A percentile compares a stretch with the other conserved stretches of the same genome.
Conservation (phyloP, 2,329 filamentous ascomycete species). For the Neocucurbitaria cava region DNA sequence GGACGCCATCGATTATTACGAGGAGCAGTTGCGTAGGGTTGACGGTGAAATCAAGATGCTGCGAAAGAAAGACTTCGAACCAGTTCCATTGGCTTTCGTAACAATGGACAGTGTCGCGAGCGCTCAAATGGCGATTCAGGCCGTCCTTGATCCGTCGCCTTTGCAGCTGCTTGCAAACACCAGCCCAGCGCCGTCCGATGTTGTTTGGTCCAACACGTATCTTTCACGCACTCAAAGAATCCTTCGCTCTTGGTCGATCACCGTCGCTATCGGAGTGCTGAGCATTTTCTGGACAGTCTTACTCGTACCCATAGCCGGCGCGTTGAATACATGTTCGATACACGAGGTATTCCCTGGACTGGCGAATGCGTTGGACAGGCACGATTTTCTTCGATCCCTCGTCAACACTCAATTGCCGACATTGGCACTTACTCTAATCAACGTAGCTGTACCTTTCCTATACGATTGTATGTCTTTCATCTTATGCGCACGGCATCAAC, state of each 20-base stretch:
- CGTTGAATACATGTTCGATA: slow-evolving; percentile 84
- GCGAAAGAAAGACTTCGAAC: slow-evolving; percentile 75
- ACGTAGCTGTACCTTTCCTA: slow-evolving; percentile 87
- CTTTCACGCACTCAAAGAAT: slow-evolving; percentile 75
- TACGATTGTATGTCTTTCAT: slow-evolving; percentile 74
- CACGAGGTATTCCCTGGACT: slow-evolving; percentile 73
- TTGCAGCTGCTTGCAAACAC: slow-evolving; percentile 83
- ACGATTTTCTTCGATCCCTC: slow-evolving; percentile 75
- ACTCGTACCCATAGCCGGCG: slow-evolving; percentile 77
- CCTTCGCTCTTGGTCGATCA: slow-evolving; percentile 82
- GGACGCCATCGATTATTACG: slow-evolving; percentile 94
- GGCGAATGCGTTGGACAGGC: slow-evolving; percentile 69
- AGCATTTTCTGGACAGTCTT: slow-evolving; percentile 89
- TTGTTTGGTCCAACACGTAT: slow-evolving; percentile 97
- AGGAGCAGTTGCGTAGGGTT: slow-evolving; percentile 79
- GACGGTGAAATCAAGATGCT: slow-evolving; percentile 77
- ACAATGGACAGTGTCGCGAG: slow-evolving; percentile 96
- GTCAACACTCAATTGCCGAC: slow-evolving; percentile 90
- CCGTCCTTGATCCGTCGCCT: slow-evolving; percentile 88
- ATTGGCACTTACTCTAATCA: slow-evolving; percentile 82
- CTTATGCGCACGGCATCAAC: not conserved
- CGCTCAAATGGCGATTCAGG: slow-evolving; percentile 94
- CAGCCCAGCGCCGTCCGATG: slow-evolving; percentile 86
- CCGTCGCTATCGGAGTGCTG: slow-evolving; percentile 79
- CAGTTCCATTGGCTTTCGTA: slow-evolving; percentile 89